Evolutionary conservation across 2,329 filamentous ascomycete species (phyloP).

Genomic region (Lasiodiplodia sp.): DNA sequence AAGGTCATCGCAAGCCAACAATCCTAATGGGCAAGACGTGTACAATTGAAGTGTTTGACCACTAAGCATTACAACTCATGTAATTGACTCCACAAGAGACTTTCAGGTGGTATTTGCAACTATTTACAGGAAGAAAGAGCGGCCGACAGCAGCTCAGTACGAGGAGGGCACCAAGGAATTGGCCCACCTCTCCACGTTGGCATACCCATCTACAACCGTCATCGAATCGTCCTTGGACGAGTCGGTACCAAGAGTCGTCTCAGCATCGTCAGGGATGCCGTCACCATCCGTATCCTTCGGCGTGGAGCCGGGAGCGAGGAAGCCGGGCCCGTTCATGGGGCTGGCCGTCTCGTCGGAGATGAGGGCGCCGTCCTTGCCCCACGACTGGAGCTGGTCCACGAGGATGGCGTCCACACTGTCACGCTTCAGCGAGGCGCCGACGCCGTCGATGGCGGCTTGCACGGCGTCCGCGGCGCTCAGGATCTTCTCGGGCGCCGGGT

Average conservation of each 20-base stretch:
- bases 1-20: too few relatives aligned
- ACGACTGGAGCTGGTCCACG: conserved; percentile 55
- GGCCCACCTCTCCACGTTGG: conserved; percentile 59
- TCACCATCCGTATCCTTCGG: conserved; percentile 57
- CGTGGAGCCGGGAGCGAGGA: conserved; percentile 48
- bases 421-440: conserved; percentile 54
- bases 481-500: conserved; percentile 52
- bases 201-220: conserved; percentile 51
- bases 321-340: conserved; percentile 51
- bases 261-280: conserved; percentile 60
- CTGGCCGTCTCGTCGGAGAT: conserved; percentile 56
- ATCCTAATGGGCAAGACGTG: too few relatives aligned
- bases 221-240: conserved; percentile 48
- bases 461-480: conserved; percentile 52
- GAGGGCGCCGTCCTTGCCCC: conserved; percentile 53
- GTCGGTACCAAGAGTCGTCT: conserved; percentile 53
- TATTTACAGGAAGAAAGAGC: neutral
- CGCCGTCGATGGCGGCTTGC: conserved; percentile 48
- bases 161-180: conserved; percentile 53
- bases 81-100: too few relatives aligned
- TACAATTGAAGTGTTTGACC: too few relatives aligned
- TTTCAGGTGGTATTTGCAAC: too few relatives aligned
- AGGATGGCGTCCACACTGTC: conserved; percentile 55
- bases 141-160: conserved; percentile 28
- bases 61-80: too few relatives aligned